Percentiles rank a stretch among this genome's conserved stretches.
These are phyloP conservation scores for Irpex rosettiformis DNA, from an alignment of 1,284 basidiomycete genomes.

Conservation along the genomic window DNA sequence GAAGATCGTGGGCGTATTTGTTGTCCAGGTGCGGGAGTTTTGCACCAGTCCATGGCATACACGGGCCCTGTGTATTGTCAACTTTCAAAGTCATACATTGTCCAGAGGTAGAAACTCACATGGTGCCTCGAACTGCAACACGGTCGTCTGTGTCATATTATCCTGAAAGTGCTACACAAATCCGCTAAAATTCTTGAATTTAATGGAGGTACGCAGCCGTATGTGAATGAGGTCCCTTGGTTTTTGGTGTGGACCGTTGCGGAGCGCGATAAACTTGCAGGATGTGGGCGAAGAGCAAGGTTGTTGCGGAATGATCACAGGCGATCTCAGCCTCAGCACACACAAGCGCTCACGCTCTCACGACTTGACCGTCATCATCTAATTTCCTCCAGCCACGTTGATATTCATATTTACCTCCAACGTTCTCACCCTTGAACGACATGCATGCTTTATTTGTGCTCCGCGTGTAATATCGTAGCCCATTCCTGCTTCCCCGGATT, in stretches of 20 bases:
- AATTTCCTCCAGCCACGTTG: too few species aligned
- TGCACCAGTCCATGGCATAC: conserved; percentile 83
- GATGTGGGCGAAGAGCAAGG: not conserved
- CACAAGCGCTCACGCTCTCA: too few species aligned
- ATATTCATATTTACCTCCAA: too few species aligned
- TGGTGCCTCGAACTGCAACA: conserved; percentile 26
- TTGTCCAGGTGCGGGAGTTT: conserved; percentile 69
- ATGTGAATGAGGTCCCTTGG: not conserved
- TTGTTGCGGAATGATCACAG: not conserved
- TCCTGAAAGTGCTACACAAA: not conserved
- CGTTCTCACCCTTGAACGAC: too few species aligned
- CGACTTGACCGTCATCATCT: too few species aligned
- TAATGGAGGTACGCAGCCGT: not conserved
- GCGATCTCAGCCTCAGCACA: not conserved
- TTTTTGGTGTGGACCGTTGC: not conserved
- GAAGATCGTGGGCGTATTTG: conserved; percentile 71
- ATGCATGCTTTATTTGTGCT: too few species aligned
- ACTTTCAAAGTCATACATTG: not conserved
- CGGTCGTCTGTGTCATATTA: conserved; percentile 23
- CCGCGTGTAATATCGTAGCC: too few species aligned
- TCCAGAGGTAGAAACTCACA: conserved; percentile 14
- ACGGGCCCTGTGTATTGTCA: conserved; percentile 60
- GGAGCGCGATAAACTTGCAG: not conserved
- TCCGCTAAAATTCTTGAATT: not conserved
- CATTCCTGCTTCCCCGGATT: too few species aligned